Percentiles rank a stretch among this genome's conserved stretches.
phyloP scores from a whole-genome alignment of 371 early-diverging fungal species.

The Mortierella sp. region DNA sequence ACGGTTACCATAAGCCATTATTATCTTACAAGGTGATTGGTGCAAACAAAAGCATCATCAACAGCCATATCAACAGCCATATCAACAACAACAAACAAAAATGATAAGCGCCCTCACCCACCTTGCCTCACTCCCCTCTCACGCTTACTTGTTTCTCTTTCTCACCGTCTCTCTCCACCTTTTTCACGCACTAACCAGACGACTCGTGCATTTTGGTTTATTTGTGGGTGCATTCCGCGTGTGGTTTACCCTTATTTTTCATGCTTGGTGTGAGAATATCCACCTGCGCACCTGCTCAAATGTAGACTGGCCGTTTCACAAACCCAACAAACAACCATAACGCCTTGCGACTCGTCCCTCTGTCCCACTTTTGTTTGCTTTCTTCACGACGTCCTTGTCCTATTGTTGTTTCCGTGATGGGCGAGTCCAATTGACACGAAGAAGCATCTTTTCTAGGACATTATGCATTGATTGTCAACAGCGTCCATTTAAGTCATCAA shows the following conservation, averaged over 20 bases:
- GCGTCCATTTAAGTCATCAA: no score
- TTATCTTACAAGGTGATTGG: no score
- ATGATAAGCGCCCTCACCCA: conserved; percentile 1
- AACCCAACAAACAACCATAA: neutral
- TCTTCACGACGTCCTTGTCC: neutral
- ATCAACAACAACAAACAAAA: neutral
- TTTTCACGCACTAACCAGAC: neutral
- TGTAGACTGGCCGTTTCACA: neutral
- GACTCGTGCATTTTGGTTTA: neutral
- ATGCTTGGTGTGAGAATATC: neutral
- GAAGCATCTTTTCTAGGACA: neutral
- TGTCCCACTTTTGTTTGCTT: neutral
- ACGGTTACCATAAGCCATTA: no score
- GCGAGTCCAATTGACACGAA: neutral
- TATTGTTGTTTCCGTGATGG: neutral
- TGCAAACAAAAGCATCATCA: neutral
- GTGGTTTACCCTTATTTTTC: neutral
- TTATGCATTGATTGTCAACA: no score
- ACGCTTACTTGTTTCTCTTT: neutral
- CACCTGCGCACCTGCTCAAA: neutral
- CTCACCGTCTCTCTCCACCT: neutral
- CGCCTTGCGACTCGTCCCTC: neutral
- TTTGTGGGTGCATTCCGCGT: neutral
- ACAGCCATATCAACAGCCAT: neutral
- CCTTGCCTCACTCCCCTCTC: no score